phyloP scores from a whole-genome alignment of 352 stramenopile genomes.

The Pythium diclinum region DNA sequence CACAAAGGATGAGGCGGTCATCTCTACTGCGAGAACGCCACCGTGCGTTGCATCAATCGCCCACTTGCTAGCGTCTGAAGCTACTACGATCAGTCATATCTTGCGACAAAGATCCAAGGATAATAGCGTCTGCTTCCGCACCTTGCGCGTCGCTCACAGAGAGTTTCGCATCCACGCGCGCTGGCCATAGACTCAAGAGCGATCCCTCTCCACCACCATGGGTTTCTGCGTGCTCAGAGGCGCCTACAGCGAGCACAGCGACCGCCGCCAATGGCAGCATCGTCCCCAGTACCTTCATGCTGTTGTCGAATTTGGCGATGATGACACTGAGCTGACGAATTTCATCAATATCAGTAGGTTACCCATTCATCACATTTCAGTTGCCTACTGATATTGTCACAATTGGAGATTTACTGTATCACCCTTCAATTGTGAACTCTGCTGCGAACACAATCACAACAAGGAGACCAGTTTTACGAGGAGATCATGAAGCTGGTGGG shows the following conservation, averaged over 20 bases:
- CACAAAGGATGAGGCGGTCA: neutral
- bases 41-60: neutral
- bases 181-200: constrained; percentile 7
- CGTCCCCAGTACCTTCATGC: neutral
- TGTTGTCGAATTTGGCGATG: neutral
- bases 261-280: neutral
- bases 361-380: too few species aligned
- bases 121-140: neutral
- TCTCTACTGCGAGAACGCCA: constrained; percentile 5
- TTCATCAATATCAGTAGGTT: too few species aligned
- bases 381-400: neutral
- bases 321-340: neutral
- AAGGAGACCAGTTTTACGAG: neutral
- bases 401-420: neutral
- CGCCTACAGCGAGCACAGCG: neutral
- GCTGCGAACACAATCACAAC: neutral
- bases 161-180: constrained; percentile 10
- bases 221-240: neutral
- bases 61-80: constrained; percentile 1
- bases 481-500: constrained; percentile 27
- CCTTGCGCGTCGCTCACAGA: neutral
- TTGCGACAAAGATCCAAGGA: neutral
- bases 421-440: neutral
- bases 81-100: neutral
- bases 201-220: neutral